Evolutionary conservation across 176 grass and related monocot genomes (phyloP).

Genomic region (Eragrostis curvula): DNA sequence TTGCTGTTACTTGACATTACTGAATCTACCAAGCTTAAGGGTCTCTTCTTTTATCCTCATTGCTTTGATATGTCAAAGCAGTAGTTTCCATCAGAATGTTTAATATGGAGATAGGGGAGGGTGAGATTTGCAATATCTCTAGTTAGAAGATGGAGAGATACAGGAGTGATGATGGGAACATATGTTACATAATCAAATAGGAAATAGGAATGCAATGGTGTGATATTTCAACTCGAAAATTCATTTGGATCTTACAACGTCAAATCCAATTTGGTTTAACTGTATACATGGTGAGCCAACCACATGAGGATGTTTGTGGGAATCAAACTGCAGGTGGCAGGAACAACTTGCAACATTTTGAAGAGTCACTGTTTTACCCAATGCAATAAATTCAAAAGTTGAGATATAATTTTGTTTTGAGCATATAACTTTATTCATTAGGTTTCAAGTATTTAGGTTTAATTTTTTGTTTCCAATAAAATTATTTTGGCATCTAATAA

Average conservation of each 20-base stretch:
- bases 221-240: conserved; percentile 6
- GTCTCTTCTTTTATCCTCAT: conserved; percentile 3
- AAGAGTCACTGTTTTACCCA: background rate
- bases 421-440: background rate
- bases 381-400: conserved; percentile 11
- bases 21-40: conserved; percentile 7
- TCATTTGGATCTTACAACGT: conserved; percentile 6
- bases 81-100: conserved; percentile 24
- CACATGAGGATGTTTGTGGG: background rate
- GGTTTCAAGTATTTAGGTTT: background rate
- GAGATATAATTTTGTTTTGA: background rate
- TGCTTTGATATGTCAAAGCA: background rate
- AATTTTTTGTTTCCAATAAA: background rate
- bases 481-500: background rate
- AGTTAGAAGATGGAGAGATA: conserved; percentile 12
- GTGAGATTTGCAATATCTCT: conserved; percentile 3
- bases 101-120: background rate
- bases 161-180: conserved; percentile 12
- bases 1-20: conserved; percentile 16
- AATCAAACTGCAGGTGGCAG: conserved; percentile 13
- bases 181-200: conserved; percentile 1
- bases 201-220: background rate
- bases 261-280: conserved; percentile 23
- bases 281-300: background rate
- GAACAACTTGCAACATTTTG: conserved; percentile 13